Conservation (phyloP, 148 eudicot species). For the Cornus florida region DNA sequence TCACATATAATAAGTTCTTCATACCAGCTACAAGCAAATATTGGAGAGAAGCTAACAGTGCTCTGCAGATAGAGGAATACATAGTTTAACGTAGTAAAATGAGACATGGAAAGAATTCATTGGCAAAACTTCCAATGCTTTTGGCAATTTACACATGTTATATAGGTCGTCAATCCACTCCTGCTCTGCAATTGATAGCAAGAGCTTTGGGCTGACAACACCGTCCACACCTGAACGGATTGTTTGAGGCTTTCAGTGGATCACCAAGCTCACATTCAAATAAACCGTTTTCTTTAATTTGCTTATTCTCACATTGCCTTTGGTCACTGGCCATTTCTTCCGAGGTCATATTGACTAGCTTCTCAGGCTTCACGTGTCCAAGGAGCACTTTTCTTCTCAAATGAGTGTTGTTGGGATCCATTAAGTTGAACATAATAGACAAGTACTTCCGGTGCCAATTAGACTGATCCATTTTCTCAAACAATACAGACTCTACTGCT, state of each 20-base stretch:
- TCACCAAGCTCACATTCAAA: constrained; percentile 60
- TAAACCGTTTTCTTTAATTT: constrained; percentile 55
- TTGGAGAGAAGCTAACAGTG: neutral
- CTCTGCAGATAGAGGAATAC: too few relatives aligned
- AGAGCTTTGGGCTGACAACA: too few relatives aligned
- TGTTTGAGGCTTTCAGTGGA: constrained; percentile 55
- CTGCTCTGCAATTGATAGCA: too few relatives aligned
- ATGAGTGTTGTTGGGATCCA: constrained; percentile 57
- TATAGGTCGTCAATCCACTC: too few relatives aligned
- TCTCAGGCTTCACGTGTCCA: constrained; percentile 49
- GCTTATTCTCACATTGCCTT: constrained; percentile 48
- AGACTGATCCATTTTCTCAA: constrained; percentile 63
- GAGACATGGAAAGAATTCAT: too few relatives aligned
- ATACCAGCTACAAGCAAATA: neutral
- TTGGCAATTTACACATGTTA: too few relatives aligned
- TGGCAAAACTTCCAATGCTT: too few relatives aligned
- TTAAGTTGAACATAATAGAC: constrained; percentile 58
- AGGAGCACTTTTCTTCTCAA: constrained; percentile 62
- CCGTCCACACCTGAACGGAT: too few relatives aligned
- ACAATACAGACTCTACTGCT: constrained; percentile 58
- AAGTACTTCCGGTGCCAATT: constrained; percentile 60
- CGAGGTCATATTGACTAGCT: constrained; percentile 34
- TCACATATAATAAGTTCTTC: neutral
- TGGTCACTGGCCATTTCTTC: constrained; percentile 71
- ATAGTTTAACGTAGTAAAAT: too few relatives aligned